Percentiles rank a stretch among this genome's conserved stretches.
These are phyloP conservation scores for Pseudogymnoascus sp. DNA, from an alignment of 2,329 filamentous ascomycete genomes.

Conservation along the genomic window DNA sequence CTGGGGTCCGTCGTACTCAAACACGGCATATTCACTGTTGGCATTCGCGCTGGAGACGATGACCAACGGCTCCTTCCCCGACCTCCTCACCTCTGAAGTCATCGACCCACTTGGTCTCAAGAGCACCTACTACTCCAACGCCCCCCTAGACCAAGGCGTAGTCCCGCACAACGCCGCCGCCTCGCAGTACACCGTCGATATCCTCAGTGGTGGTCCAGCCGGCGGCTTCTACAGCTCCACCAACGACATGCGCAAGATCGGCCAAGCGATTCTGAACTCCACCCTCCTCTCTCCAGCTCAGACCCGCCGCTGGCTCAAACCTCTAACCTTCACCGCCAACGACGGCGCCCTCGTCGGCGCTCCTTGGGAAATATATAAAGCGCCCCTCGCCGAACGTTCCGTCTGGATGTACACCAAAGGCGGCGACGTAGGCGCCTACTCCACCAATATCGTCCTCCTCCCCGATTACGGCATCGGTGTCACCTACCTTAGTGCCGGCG, in stretches of 20 bases:
- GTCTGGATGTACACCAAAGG: constrained; percentile 35
- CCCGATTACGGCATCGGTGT: constrained; percentile 37
- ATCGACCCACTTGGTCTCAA: constrained; percentile 27
- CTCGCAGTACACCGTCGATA: constrained; percentile 15
- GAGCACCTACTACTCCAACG: constrained; percentile 23
- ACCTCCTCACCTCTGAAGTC: constrained; percentile 26
- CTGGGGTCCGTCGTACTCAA: constrained; percentile 30
- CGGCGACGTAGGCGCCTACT: constrained; percentile 33
- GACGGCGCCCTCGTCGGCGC: constrained; percentile 18
- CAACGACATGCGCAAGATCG: constrained; percentile 22
- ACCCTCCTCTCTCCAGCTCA: constrained; percentile 16
- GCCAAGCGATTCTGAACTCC: constrained; percentile 20
- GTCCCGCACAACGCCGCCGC: constrained; percentile 13
- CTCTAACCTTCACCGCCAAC: constrained; percentile 18
- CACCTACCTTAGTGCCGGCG: constrained; percentile 31
- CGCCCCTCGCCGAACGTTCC: constrained; percentile 13
- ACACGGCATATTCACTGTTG: constrained; percentile 31
- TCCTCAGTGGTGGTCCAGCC: constrained; percentile 17
- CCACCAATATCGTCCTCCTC: constrained; percentile 31
- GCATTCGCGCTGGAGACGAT: constrained; percentile 33
- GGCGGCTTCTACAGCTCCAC: constrained; percentile 32
- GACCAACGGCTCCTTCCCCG: constrained; percentile 26
- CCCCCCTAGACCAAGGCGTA: constrained; percentile 12
- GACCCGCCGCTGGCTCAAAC: constrained; percentile 24
- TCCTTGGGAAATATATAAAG: constrained; percentile 24